Conservation (phyloP, 805 yeast genomes). For the Saccharomycopsis fermentans region DNA sequence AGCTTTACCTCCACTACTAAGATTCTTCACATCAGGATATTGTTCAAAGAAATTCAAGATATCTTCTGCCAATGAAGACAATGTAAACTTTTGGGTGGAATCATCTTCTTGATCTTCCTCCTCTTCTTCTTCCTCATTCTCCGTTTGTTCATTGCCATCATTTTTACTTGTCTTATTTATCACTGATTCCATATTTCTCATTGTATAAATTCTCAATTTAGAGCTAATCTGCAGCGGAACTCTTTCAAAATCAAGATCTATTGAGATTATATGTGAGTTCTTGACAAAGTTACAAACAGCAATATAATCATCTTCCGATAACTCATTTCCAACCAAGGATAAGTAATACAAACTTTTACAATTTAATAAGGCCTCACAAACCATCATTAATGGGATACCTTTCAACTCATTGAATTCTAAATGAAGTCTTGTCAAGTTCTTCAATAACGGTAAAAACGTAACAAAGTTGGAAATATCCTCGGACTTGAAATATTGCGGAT, state of each 20-base stretch:
- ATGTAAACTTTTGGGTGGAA: background rate
- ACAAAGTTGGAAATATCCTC: constrained; percentile 10
- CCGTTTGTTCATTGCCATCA: background rate
- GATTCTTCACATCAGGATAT: background rate
- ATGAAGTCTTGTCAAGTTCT: constrained; percentile 52
- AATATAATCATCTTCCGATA: constrained; percentile 62
- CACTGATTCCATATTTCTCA: constrained; percentile 67
- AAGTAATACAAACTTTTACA: constrained; percentile 56
- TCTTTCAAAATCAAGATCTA: constrained; percentile 53
- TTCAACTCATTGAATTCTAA: constrained; percentile 59
- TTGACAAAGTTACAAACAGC: constrained; percentile 29
- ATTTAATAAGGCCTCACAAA: constrained; percentile 65
- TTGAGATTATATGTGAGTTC: constrained; percentile 49
- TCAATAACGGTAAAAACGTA: constrained; percentile 49
- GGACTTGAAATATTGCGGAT: constrained; percentile 46
- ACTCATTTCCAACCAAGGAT: constrained; percentile 56
- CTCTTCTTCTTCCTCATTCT: background rate
- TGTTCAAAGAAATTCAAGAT: constrained; percentile 2
- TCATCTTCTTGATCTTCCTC: background rate
- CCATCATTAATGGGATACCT: constrained; percentile 42
- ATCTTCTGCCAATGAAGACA: constrained; percentile 14
- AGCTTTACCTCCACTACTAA: constrained; percentile 1
- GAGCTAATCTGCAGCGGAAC: constrained; percentile 53
- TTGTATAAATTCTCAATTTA: constrained; percentile 62
- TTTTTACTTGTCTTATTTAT: constrained; percentile 23